Percentiles rank a stretch among this genome's conserved stretches.
These are phyloP conservation scores for Chrysochromulina parva DNA, from an alignment of 78 protist genomes.

Conservation along the genomic window DNA sequence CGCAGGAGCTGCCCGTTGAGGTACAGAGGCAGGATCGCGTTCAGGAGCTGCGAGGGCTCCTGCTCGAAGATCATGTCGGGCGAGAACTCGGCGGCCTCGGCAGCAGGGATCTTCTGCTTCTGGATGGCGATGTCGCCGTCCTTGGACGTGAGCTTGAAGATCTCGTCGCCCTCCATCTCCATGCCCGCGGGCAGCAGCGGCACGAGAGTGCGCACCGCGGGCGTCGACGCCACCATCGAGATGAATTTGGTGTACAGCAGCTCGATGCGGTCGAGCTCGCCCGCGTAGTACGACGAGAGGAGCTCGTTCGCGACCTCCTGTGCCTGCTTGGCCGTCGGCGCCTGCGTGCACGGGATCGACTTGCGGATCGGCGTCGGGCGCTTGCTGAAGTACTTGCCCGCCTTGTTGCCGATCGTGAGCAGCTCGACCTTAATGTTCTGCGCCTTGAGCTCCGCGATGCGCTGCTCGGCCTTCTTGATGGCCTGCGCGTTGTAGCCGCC, in stretches of 20 bases:
- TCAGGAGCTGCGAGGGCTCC: slow-evolving; percentile 39
- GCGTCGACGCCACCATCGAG: slow-evolving; percentile 45
- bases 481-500: slow-evolving; percentile 55
- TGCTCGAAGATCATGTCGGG: slow-evolving; percentile 50
- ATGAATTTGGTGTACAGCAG: slow-evolving; percentile 52
- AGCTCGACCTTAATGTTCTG: slow-evolving; percentile 28
- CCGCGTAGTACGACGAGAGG: slow-evolving; percentile 34
- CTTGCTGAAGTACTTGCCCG: slow-evolving; percentile 18
- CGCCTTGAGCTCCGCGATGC: slow-evolving; percentile 42
- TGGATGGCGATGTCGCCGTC: background rate
- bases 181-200: slow-evolving; percentile 49
- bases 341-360: background rate
- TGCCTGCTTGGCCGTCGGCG: slow-evolving; percentile 37
- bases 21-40: slow-evolving; percentile 59
- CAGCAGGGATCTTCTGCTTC: background rate
- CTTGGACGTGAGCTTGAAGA: slow-evolving; percentile 53
- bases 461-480: slow-evolving; percentile 36
- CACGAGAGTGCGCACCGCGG: slow-evolving; percentile 45
- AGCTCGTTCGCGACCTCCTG: slow-evolving; percentile 29
- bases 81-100: slow-evolving; percentile 2
- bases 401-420: slow-evolving; percentile 49
- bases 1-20: slow-evolving; percentile 44
- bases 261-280: slow-evolving; percentile 58
- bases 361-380: background rate
- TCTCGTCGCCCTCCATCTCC: slow-evolving; percentile 56